Conservation (phyloP, 2,329 filamentous ascomycete species). For the Chaetomium olivaceum region DNA sequence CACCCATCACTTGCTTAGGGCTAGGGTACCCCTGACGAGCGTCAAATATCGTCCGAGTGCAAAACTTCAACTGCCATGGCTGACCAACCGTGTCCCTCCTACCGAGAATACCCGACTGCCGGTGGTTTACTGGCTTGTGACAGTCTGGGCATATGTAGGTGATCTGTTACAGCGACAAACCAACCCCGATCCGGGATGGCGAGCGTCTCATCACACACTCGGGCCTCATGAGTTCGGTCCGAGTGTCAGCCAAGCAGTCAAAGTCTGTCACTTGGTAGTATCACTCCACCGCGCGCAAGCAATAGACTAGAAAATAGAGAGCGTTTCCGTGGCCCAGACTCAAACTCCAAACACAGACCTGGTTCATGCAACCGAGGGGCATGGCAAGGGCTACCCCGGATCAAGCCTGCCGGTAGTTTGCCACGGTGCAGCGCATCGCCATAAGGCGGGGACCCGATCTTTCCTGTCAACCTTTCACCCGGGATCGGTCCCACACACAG, state of each 20-base stretch:
- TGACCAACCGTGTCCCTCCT: background rate
- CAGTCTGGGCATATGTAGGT: background rate
- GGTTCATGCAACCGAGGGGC: background rate
- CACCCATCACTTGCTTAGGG: background rate
- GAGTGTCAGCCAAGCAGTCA: background rate
- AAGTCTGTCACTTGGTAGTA: background rate
- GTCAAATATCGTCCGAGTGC: background rate
- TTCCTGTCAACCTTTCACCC: background rate
- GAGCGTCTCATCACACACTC: background rate
- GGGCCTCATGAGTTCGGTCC: background rate
- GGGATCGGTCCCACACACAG: background rate
- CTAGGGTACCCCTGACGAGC: background rate
- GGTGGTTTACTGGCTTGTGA: background rate
- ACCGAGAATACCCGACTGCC: background rate
- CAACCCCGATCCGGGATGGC: background rate
- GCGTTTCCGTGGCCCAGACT: background rate
- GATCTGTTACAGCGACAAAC: background rate
- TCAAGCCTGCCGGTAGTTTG: background rate
- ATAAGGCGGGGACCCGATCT: background rate
- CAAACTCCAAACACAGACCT: background rate
- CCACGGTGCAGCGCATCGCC: background rate
- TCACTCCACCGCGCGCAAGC: background rate
- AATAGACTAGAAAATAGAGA: background rate
- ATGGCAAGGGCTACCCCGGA: background rate
- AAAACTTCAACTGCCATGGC: background rate